These are phyloP conservation scores for Mucor irregularis DNA, from an alignment of 371 early-diverging fungal species.

Conservation along the genomic window DNA sequence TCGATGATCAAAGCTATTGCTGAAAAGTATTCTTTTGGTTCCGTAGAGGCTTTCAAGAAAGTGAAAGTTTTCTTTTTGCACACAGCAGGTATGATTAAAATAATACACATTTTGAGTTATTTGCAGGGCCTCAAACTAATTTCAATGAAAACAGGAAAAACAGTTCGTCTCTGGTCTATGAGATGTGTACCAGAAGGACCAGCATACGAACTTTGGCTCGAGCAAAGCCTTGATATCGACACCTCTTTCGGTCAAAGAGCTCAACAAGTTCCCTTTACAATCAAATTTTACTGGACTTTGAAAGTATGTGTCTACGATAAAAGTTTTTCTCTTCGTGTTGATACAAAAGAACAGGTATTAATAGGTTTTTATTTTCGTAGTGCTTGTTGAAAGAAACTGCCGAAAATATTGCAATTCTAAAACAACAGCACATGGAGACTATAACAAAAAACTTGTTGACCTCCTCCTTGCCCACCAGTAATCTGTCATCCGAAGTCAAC, in stretches of 20 bases:
- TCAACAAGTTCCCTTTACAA: slow-evolving; percentile 7
- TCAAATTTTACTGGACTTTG: slow-evolving; percentile 7
- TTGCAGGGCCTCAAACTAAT: slow-evolving; percentile 4
- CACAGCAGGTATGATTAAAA: slow-evolving; percentile 9
- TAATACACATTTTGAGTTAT: too few relatives aligned
- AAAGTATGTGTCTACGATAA: slow-evolving; percentile 5
- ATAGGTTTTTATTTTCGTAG: slow-evolving; percentile 7
- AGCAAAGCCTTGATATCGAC: slow-evolving; percentile 7
- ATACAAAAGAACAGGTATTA: slow-evolving; percentile 5
- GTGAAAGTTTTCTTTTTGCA: slow-evolving; percentile 10
- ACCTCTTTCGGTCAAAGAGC: slow-evolving; percentile 9
- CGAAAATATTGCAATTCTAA: neutral
- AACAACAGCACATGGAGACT: slow-evolving; percentile 6
- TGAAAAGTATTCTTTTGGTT: slow-evolving; percentile 3
- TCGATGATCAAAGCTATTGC: slow-evolving; percentile 11
- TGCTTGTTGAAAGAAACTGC: slow-evolving; percentile 11
- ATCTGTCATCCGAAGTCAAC: slow-evolving; percentile 1
- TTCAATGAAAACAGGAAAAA: slow-evolving; percentile 4
- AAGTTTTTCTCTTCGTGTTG: neutral
- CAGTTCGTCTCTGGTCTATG: slow-evolving; percentile 10
- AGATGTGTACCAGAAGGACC: slow-evolving; percentile 10
- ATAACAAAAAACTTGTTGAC: slow-evolving; percentile 2
- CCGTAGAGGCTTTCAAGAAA: neutral
- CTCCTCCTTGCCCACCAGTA: slow-evolving; percentile 8
- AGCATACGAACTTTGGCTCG: slow-evolving; percentile 8